These are phyloP conservation scores for Alternaria dauci DNA, from an alignment of 2,329 filamentous ascomycete genomes.

Conservation along the genomic window DNA sequence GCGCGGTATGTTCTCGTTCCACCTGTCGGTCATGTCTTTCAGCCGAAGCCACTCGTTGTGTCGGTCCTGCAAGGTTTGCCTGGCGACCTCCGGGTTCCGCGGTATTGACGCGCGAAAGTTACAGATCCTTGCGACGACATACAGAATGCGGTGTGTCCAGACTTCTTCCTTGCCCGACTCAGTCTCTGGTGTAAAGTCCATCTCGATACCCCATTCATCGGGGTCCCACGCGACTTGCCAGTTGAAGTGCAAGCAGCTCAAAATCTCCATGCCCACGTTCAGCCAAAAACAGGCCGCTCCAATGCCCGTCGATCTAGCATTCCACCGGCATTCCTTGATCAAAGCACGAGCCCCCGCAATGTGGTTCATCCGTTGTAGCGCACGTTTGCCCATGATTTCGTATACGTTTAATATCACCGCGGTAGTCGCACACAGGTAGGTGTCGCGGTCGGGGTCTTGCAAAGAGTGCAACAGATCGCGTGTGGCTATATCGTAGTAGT, in stretches of 20 bases:
- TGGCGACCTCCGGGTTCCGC: slow-evolving; percentile 65
- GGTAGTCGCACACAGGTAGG: slow-evolving; percentile 82
- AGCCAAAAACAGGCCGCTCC: slow-evolving; percentile 94
- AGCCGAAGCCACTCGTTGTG: slow-evolving; percentile 80
- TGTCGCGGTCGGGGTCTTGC: slow-evolving; percentile 85
- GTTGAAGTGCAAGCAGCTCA: slow-evolving; percentile 86
- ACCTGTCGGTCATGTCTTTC: slow-evolving; percentile 82
- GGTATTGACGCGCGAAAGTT: slow-evolving; percentile 81
- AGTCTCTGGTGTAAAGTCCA: slow-evolving; percentile 70
- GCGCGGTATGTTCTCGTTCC: slow-evolving; percentile 79
- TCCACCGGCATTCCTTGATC: slow-evolving; percentile 91
- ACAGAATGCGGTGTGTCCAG: slow-evolving; percentile 90
- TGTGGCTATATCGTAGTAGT: slow-evolving; percentile 88
- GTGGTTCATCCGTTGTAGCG: slow-evolving; percentile 84
- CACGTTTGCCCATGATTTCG: slow-evolving; percentile 87
- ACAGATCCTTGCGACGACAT: slow-evolving; percentile 84
- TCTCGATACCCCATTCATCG: slow-evolving; percentile 86
- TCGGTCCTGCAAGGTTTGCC: slow-evolving; percentile 69
- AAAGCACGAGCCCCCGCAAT: slow-evolving; percentile 84
- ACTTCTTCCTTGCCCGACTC: slow-evolving; percentile 75
- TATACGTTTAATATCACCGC: slow-evolving; percentile 91
- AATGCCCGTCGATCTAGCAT: slow-evolving; percentile 78
- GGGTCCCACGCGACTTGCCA: slow-evolving; percentile 90
- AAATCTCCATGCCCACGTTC: slow-evolving; percentile 88
- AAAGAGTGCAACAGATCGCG: slow-evolving; percentile 77